Evolutionary conservation across 805 yeast genomes (phyloP), one percentile per base, ranked within the genome.

Genomic region (Saturnispora kantuleensis): DNA sequence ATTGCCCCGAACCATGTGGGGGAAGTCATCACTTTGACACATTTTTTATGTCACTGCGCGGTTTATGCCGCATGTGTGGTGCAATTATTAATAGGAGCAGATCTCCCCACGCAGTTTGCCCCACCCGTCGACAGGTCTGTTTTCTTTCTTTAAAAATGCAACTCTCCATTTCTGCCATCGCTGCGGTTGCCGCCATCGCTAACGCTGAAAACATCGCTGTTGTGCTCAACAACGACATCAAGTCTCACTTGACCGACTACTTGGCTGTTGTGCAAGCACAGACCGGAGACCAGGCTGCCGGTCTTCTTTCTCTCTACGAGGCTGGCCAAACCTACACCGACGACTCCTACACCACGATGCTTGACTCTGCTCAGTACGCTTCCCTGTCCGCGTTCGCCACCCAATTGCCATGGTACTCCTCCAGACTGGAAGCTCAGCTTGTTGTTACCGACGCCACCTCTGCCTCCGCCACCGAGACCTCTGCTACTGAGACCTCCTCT

Each of bases 321-420:
- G 50, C 52, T 29, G 65, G 62, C 31, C 53, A 52, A 30, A 69
- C 72, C 38, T 69, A 68, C 56, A 69, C 68, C 10, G 71, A 69
- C 53, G 63, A 67, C 42, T 58, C 69, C n/a, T 69, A 67, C 57
- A 69, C 73, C 38, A 68, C 73, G 31, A 57, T 69, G 47, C 56
- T 64, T 47, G 51, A 58, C 44, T 30, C 53, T 26, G 48, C 42
- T 1, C 46, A 46, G 35, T 39, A 43, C 18, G 33, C 50, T 3
- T 41, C 55, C 4, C 45, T 60, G 21, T 52, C 60, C 10, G 46
- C 50, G 5, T 57, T 60, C 45, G 65, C 55, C 10, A 58, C 65
- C 15, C 59, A 50, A 33, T 51, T 63, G 36, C 66, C 66, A 46
- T 63, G 68, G 67, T 63, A 62, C 45, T 52, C 59, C 2, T 47